Percentiles rank a stretch among this genome's conserved stretches.
These are phyloP conservation scores for Chenopodium formosanum DNA, from an alignment of 148 eudicot species.

Conservation along the genomic window DNA sequence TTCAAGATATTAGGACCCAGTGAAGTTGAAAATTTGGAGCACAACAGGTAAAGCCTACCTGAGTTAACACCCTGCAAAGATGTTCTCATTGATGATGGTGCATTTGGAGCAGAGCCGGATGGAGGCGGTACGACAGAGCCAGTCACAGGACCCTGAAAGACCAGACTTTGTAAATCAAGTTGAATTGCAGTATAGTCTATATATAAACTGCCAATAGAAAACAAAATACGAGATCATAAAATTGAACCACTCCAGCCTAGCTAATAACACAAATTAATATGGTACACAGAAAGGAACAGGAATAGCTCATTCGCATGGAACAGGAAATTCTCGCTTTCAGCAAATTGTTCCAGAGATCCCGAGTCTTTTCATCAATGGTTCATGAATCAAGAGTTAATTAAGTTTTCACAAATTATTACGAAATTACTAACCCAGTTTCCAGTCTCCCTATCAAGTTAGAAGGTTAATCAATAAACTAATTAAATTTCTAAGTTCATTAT, in stretches of 20 bases:
- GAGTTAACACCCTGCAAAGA: constrained; percentile 15
- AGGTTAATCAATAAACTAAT: background rate
- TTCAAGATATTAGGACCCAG: background rate
- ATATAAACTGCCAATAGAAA: background rate
- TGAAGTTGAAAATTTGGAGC: background rate
- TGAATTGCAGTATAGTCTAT: background rate
- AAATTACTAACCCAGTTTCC: background rate
- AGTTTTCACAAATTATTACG: background rate
- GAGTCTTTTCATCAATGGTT: background rate
- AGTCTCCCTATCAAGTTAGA: background rate
- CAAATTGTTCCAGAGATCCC: background rate
- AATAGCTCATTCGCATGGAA: background rate
- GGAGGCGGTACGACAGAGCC: constrained; percentile 22
- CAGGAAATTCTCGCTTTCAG: background rate
- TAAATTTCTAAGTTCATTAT: background rate
- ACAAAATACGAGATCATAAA: background rate
- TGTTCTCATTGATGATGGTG: constrained; percentile 7
- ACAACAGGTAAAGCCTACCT: constrained; percentile 18
- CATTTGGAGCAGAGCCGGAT: constrained; percentile 18
- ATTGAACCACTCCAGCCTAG: background rate
- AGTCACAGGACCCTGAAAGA: constrained; percentile 27
- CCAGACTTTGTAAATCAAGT: background rate
- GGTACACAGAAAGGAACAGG: background rate
- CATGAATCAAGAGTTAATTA: background rate
- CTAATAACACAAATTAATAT: background rate